Conservation (phyloP, 1,284 basidiomycete genomes). For the Mycosarcoma maydis region DNA sequence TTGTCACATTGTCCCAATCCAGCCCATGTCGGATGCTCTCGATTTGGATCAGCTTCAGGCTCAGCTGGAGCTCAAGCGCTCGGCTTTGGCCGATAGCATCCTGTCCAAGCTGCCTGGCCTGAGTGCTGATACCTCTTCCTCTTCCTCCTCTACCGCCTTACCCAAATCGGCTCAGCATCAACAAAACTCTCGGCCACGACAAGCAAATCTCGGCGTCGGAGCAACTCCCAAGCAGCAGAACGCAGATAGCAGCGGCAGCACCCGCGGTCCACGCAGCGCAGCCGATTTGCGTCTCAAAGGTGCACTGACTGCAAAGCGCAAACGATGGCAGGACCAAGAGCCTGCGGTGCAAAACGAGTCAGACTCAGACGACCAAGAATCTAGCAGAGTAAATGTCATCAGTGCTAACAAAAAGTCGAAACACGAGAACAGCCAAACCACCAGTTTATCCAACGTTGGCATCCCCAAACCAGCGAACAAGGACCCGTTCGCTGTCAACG, state of each 20-base stretch:
- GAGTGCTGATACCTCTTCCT: slow-evolving; percentile 7
- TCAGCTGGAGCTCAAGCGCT: slow-evolving; percentile 57
- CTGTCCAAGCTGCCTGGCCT: slow-evolving; percentile 46
- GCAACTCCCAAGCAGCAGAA: slow-evolving; percentile 31
- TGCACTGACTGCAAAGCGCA: slow-evolving; percentile 45
- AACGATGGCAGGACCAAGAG: slow-evolving; percentile 26
- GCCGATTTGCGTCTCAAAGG: slow-evolving; percentile 50
- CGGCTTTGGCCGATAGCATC: slow-evolving; percentile 57
- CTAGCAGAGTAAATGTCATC: slow-evolving; percentile 24
- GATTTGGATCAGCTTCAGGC: slow-evolving; percentile 58
- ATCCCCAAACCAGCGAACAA: slow-evolving; percentile 26
- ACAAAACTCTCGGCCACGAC: slow-evolving; percentile 25
- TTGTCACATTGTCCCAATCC: too few relatives aligned
- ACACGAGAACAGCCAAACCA: neutral
- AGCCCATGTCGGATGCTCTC: slow-evolving; percentile 29
- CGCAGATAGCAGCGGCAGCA: neutral
- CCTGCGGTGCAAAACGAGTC: slow-evolving; percentile 1
- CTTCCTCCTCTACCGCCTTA: slow-evolving; percentile 8
- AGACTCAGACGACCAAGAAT: slow-evolving; percentile 37
- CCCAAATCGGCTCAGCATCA: neutral
- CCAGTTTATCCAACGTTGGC: neutral
- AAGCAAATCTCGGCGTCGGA: slow-evolving; percentile 55
- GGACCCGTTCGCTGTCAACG: slow-evolving; percentile 39
- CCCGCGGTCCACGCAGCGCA: slow-evolving; percentile 19
- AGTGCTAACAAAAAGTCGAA: slow-evolving; percentile 26